phyloP scores from a whole-genome alignment of 768 basidiomycete species.

The Galerina sulciceps region DNA sequence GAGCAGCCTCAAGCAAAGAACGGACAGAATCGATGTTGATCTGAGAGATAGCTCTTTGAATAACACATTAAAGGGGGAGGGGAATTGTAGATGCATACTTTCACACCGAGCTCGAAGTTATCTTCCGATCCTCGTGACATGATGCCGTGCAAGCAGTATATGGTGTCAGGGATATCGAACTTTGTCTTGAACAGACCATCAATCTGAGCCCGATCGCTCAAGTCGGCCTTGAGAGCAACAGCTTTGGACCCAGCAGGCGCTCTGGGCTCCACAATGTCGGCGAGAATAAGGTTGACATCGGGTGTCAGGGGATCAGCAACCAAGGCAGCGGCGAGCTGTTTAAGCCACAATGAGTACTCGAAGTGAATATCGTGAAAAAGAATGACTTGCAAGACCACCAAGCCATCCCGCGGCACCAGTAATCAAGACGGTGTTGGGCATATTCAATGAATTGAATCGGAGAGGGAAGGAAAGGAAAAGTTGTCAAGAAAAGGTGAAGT shows the following conservation, averaged over 20 bases:
- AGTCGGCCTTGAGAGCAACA: slow-evolving; percentile 41
- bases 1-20: slow-evolving; percentile 40
- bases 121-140: slow-evolving; percentile 69
- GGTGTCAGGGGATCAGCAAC: slow-evolving; percentile 34
- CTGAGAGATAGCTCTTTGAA: slow-evolving; percentile 19
- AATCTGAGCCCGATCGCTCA: slow-evolving; percentile 39
- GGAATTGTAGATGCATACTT: slow-evolving; percentile 27
- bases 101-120: slow-evolving; percentile 59
- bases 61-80: background rate
- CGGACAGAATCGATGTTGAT: slow-evolving; percentile 65
- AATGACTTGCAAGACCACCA: slow-evolving; percentile 36
- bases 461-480: background rate
- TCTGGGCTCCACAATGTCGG: slow-evolving; percentile 49
- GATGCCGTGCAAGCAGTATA: slow-evolving; percentile 59
- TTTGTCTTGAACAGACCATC: slow-evolving; percentile 42
- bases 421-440: slow-evolving; percentile 42
- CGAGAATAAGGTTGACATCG: slow-evolving; percentile 51
- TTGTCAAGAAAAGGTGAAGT: background rate
- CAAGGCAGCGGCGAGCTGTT: slow-evolving; percentile 40
- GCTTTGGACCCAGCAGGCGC: slow-evolving; percentile 32
- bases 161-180: slow-evolving; percentile 43
- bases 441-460: background rate
- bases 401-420: slow-evolving; percentile 49
- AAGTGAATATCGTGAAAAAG: background rate
- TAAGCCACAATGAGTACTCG: background rate